phyloP scores from a whole-genome alignment of 306 rosid genomes.

The Abrus precatorius region DNA sequence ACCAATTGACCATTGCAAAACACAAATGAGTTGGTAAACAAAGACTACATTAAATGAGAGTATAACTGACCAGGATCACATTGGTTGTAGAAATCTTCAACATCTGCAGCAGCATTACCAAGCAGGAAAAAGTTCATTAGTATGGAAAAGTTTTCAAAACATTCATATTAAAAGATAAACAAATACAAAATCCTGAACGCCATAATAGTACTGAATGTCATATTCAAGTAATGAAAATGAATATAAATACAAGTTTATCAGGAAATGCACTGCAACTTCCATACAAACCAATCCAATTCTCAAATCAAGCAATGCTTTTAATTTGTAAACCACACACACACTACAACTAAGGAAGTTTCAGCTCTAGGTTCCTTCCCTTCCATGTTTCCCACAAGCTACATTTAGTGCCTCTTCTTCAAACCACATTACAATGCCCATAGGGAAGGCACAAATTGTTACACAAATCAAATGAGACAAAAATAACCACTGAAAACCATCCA shows the following conservation, averaged over 20 bases:
- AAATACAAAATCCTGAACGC: not conserved
- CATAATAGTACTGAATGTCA: not conserved
- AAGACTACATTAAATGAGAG: slow-evolving; percentile 8
- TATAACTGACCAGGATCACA: slow-evolving; percentile 84
- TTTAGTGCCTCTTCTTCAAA: slow-evolving; percentile 33
- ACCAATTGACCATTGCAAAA: slow-evolving; percentile 12
- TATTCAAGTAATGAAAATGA: slow-evolving; percentile 17
- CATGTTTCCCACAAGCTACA: not conserved
- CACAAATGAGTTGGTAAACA: slow-evolving; percentile 16
- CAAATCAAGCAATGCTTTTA: slow-evolving; percentile 24
- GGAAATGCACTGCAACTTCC: slow-evolving; percentile 28
- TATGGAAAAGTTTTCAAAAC: slow-evolving; percentile 7
- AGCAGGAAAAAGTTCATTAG: slow-evolving; percentile 46
- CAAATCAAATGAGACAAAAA: slow-evolving; percentile 29
- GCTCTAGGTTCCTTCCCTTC: too few relatives aligned
- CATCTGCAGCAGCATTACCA: slow-evolving; percentile 70
- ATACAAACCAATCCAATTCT: not conserved
- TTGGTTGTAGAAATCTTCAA: slow-evolving; percentile 82
- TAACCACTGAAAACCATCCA: slow-evolving; percentile 22
- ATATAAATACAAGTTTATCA: not conserved
- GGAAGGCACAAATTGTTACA: slow-evolving; percentile 1
- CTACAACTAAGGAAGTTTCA: slow-evolving; percentile 11
- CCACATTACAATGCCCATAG: not conserved
- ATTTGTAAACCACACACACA: not conserved
- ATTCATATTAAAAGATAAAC: not conserved